Evolutionary conservation across 169 alveolate genomes (phyloP).

Genomic region (Eimeria zaria): DNA sequence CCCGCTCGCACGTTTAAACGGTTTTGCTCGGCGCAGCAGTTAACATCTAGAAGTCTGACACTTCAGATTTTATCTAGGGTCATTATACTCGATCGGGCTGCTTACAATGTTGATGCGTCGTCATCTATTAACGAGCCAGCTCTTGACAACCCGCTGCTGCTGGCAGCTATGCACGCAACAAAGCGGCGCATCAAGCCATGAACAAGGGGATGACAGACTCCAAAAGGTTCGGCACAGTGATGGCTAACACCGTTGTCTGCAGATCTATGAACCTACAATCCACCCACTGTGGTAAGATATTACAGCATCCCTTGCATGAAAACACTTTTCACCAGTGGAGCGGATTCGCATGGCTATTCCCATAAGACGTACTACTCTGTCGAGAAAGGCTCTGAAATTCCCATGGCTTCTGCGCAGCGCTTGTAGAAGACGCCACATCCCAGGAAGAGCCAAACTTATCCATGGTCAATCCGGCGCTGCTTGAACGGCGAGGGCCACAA

Average conservation of each 20-base stretch:
- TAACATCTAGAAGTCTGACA: not conserved
- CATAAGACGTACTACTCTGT: not conserved
- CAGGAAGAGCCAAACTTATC: not conserved
- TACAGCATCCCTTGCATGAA: not conserved
- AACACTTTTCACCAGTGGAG: not conserved
- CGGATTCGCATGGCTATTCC: too few species aligned
- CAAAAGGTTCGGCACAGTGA: not conserved
- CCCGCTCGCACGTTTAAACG: not conserved
- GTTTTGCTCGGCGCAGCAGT: not conserved
- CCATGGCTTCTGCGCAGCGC: not conserved
- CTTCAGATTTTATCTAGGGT: too few species aligned
- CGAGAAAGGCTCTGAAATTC: not conserved
- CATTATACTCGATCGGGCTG: too few species aligned
- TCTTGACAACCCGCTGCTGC: not conserved
- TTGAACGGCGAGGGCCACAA: not conserved
- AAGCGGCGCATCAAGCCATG: not conserved
- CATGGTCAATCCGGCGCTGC: not conserved
- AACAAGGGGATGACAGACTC: not conserved
- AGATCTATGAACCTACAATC: not conserved
- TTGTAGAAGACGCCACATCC: not conserved
- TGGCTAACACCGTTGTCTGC: not conserved
- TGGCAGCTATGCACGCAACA: constrained; percentile 11
- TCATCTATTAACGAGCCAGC: not conserved
- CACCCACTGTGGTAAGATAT: not conserved
- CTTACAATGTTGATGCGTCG: not conserved